Conservation (phyloP, 139 green algal species). For the Tetraselmis striata region DNA sequence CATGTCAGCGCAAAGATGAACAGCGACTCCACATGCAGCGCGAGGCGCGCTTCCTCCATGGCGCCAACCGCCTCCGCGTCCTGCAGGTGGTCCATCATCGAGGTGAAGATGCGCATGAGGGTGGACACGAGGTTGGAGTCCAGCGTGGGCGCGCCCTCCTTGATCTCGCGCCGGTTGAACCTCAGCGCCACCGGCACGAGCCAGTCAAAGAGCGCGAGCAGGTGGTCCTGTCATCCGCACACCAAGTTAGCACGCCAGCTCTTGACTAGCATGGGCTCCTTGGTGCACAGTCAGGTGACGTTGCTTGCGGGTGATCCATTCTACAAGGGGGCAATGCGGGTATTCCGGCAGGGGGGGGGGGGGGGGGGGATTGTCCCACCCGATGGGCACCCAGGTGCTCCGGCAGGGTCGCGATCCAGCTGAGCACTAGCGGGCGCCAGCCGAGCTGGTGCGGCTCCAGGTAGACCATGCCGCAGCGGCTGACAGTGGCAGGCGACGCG, state of each 20-base stretch:
- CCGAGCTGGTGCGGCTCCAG: constrained; percentile 46
- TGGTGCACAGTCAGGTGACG: constrained; percentile 28
- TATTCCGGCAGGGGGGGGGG: too few relatives aligned
- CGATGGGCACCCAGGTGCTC: background rate
- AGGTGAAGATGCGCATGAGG: constrained; percentile 47
- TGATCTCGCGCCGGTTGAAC: constrained; percentile 26
- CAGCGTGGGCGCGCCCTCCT: constrained; percentile 48
- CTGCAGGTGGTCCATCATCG: constrained; percentile 24
- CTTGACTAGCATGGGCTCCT: constrained; percentile 29
- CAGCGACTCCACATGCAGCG: constrained; percentile 27
- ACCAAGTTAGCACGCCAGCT: constrained; percentile 11
- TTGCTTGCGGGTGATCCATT: constrained; percentile 28
- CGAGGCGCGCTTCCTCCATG: background rate
- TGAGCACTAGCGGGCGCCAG: constrained; percentile 50
- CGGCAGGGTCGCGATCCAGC: constrained; percentile 31
- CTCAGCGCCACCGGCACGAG: constrained; percentile 23
- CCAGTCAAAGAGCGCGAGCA: constrained; percentile 26
- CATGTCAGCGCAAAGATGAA: constrained; percentile 52
- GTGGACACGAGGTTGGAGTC: constrained; percentile 51
- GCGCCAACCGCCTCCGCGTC: background rate
- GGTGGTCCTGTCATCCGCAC: constrained; percentile 11
- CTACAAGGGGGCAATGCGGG: too few relatives aligned
- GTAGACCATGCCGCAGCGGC: constrained; percentile 78
- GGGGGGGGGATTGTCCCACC: too few relatives aligned
- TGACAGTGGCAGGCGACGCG: constrained; percentile 71